Conservation (phyloP, 2,329 filamentous ascomycete species). For the Fusarium armeniacum region DNA sequence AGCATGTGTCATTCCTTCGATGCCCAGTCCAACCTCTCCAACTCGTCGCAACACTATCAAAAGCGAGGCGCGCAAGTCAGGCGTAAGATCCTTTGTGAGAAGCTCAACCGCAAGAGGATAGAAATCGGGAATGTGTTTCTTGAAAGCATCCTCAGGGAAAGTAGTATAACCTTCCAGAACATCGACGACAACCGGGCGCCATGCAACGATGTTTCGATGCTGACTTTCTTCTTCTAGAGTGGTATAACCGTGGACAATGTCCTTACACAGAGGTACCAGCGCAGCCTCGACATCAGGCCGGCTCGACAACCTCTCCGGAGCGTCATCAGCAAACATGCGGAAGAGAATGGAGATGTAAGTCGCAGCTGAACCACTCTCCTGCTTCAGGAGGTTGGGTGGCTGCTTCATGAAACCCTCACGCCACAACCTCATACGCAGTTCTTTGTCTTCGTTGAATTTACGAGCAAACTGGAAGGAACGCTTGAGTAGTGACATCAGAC, state of each 20-base stretch:
- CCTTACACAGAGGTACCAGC: constrained; percentile 92
- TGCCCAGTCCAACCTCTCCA: constrained; percentile 79
- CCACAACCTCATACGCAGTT: constrained; percentile 93
- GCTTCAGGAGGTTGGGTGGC: constrained; percentile 95
- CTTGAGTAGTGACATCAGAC: constrained; percentile 94
- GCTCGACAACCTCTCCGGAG: constrained; percentile 83
- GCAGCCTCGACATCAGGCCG: constrained; percentile 89
- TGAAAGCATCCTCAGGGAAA: constrained; percentile 85
- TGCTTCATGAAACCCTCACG: constrained; percentile 99
- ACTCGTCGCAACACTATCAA: constrained; percentile 84
- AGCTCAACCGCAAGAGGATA: constrained; percentile 89
- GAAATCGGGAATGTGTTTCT: constrained; percentile 83
- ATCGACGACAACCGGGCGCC: constrained; percentile 96
- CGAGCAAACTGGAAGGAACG: constrained; percentile 97
- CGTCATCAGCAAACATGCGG: constrained; percentile 94
- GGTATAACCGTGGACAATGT: constrained; percentile 90
- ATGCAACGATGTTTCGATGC: constrained; percentile 95
- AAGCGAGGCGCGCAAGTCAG: constrained; percentile 83
- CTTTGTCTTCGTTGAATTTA: constrained; percentile 97
- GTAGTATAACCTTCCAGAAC: constrained; percentile 92
- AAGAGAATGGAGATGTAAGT: constrained; percentile 97
- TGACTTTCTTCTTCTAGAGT: constrained; percentile 94
- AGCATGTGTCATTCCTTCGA: constrained; percentile 62
- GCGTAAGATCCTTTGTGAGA: constrained; percentile 82
- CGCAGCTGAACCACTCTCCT: constrained; percentile 91